Percentiles rank a stretch among this genome's conserved stretches.
Evolutionary conservation across 2,329 filamentous ascomycete genomes (phyloP).

Genomic region (Xylaria sp.): DNA sequence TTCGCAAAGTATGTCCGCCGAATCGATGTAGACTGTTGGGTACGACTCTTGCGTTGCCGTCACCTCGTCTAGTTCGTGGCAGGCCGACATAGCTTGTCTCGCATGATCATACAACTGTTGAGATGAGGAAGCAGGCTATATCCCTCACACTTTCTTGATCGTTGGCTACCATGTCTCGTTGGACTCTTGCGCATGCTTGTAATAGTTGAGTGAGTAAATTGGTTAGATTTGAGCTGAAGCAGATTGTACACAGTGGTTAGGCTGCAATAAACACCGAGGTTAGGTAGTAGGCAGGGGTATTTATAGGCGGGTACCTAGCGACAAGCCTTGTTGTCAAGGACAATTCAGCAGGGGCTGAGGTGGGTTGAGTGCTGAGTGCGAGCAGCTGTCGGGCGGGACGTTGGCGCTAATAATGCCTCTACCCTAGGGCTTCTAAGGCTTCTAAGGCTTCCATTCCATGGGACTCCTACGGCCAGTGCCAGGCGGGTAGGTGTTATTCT

Average conservation of each 20-base stretch:
- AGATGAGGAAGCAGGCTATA: not conserved
- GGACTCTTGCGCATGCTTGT: conserved; percentile 18
- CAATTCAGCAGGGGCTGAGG: conserved; percentile 19
- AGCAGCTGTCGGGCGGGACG: conserved; percentile 17
- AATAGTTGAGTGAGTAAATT: not conserved
- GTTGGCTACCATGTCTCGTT: conserved; percentile 17
- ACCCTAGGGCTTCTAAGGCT: not conserved
- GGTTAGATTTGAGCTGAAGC: conserved; percentile 9
- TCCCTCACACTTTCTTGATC: conserved; percentile 14
- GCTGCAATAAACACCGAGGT: conserved; percentile 17
- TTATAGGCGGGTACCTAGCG: not conserved
- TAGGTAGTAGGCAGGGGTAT: not conserved
- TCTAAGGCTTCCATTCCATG: not conserved
- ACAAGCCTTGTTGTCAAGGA: conserved; percentile 7
- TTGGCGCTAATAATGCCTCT: conserved; percentile 12
- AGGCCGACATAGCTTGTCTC: conserved; percentile 14
- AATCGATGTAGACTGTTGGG: not conserved
- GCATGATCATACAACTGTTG: conserved; percentile 14
- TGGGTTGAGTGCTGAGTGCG: not conserved
- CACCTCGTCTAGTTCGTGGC: conserved; percentile 12
- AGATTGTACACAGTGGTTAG: conserved; percentile 20
- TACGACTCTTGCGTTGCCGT: conserved; percentile 18
- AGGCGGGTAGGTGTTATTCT: conserved; percentile 13
- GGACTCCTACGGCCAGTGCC: not conserved
- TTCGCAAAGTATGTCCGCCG: conserved; percentile 6